Base-by-base conservation (phyloP, 495 filamentous ascomycete species). In the Saxophila tyrrhenica region DNA sequence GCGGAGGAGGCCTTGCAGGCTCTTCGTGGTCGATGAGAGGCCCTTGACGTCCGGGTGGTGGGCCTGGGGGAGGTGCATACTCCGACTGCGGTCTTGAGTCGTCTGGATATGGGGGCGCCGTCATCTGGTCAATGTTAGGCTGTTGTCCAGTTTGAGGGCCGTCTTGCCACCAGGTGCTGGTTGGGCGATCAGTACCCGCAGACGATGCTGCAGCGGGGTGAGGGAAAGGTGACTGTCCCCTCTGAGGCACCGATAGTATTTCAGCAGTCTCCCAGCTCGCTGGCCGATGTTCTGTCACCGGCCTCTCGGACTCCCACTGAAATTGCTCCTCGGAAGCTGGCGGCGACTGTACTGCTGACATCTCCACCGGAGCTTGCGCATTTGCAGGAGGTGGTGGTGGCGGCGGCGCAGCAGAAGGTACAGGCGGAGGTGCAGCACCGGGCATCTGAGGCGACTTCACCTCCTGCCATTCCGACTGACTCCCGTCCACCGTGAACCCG, bases 221-320 rank as follows among this genome's bases (percentile, higher is more conserved):
- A 13, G 48, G 25, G 1, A 58, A 25, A n/a, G 55, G 48, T 22
- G 55, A 2, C 32, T 43, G 42, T 16, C 46, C 48, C 24, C 55
- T 50, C 42, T 55, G 44, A 7, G 59, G 59, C 21, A 62, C 55
- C 19, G 50, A 13, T 23, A 62, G 39, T 29, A 58, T 44, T n/a
- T 62, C 59, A 1, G 55, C 52, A 1, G 59, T 62, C 29, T 57
- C 41, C 51, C 51, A 44, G 39, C 54, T 43, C 29, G 59, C 39
- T 24, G 13, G 45, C 16, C 32, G 9, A 21, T 39, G 10, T 5
- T 55, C 47, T 20, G 29, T 41, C 47, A 56, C 20, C 2, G 57
- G 50, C 25, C 55, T 35, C 52, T 51, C n/a, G 13, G 57, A 51
- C 8, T 55, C 35, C 52, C 54, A 53, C n/a, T 60, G 19, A 20